These are phyloP conservation scores for Penicillium griseofulvum DNA, from an alignment of 2,329 filamentous ascomycete genomes.

Conservation along the genomic window DNA sequence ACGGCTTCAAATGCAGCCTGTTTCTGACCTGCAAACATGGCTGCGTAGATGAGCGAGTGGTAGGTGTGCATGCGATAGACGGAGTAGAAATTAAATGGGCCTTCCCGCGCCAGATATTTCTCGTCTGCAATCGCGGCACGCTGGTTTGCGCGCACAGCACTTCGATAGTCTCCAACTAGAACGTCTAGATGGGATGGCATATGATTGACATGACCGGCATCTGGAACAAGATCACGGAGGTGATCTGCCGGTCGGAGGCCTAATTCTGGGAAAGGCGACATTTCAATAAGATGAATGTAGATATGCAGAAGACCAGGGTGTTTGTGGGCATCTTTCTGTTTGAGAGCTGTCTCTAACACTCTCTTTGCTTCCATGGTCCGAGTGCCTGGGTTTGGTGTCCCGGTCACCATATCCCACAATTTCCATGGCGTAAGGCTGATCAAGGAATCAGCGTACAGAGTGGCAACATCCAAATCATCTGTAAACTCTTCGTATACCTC, in stretches of 20 bases:
- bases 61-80: slow-evolving; percentile 73
- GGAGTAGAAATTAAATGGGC: slow-evolving; percentile 68
- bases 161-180: slow-evolving; percentile 67
- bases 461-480: slow-evolving; percentile 61
- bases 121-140: slow-evolving; percentile 67
- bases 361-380: slow-evolving; percentile 58
- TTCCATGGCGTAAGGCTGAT: slow-evolving; percentile 67
- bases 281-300: slow-evolving; percentile 77
- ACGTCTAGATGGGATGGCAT: slow-evolving; percentile 79
- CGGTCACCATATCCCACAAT: slow-evolving; percentile 61
- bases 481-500: slow-evolving; percentile 53
- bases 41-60: slow-evolving; percentile 72
- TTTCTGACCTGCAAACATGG: slow-evolving; percentile 72
- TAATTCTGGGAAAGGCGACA: slow-evolving; percentile 65
- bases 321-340: slow-evolving; percentile 45
- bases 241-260: slow-evolving; percentile 61
- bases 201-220: slow-evolving; percentile 68
- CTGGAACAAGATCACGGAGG: slow-evolving; percentile 64
- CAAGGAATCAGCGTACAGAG: slow-evolving; percentile 62
- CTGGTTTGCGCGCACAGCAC: slow-evolving; percentile 65
- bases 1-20: slow-evolving; percentile 62
- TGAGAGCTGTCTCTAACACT: slow-evolving; percentile 59
- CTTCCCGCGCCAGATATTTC: slow-evolving; percentile 59
- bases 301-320: slow-evolving; percentile 73
- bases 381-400: slow-evolving; percentile 54